phyloP scores from a whole-genome alignment of 139 green algal genomes.

The Gonium pectorale region DNA sequence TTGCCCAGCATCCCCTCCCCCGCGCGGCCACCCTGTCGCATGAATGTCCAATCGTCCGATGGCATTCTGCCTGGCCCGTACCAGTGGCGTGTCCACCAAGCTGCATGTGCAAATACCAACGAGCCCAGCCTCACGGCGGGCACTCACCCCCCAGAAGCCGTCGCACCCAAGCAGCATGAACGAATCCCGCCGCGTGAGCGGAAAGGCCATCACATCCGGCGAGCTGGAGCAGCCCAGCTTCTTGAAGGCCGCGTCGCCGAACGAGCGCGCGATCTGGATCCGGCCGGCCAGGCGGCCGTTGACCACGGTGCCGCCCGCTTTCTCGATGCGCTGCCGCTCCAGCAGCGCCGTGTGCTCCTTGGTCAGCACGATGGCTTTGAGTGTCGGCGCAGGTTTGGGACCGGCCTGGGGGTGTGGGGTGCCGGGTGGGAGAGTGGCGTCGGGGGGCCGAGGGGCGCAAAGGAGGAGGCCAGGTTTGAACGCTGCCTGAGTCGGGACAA shows the following conservation, averaged over 20 bases:
- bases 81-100: too few species aligned
- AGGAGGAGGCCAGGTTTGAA: too few species aligned
- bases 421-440: too few species aligned
- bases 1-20: too few species aligned
- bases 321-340: conserved; percentile 78
- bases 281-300: conserved; percentile 69
- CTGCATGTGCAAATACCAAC: background rate
- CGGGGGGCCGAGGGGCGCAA: too few species aligned
- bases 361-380: conserved; percentile 53
- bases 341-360: conserved; percentile 52
- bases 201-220: conserved; percentile 59
- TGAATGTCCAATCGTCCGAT: too few species aligned
- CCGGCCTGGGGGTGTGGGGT: too few species aligned
- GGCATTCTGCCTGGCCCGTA: too few species aligned
- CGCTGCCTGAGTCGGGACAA: too few species aligned
- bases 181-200: conserved; percentile 54
- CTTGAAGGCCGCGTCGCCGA: conserved; percentile 75
- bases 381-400: too few species aligned
- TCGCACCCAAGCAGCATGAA: conserved; percentile 79
- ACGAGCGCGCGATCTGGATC: conserved; percentile 74
- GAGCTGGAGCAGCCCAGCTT: conserved; percentile 44
- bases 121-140: background rate
- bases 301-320: conserved; percentile 69
- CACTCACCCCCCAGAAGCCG: conserved; percentile 70
- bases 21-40: too few species aligned